A percentile compares a stretch with the other conserved stretches of the same genome.
These are phyloP conservation scores for Gracilaria caudata DNA, from an alignment of 23 red algal genomes.

Conservation along the genomic window DNA sequence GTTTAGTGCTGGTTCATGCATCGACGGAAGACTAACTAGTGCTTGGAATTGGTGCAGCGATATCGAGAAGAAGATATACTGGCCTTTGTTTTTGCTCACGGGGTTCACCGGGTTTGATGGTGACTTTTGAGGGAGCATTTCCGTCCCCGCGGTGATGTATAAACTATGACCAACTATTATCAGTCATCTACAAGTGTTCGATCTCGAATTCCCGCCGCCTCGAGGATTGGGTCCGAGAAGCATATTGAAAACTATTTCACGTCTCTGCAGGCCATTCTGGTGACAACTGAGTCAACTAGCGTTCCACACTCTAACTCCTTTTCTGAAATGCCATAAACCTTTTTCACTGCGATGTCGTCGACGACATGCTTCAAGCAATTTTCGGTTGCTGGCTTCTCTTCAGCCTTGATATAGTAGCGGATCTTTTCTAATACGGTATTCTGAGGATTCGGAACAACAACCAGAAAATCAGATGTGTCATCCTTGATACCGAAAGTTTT, in stretches of 20 bases:
- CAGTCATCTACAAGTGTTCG: conserved; percentile 5
- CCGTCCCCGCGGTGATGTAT: background rate
- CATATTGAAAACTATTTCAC: conserved; percentile 29
- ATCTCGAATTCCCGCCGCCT: background rate
- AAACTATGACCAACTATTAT: conserved; percentile 1
- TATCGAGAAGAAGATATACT: conserved; percentile 77
- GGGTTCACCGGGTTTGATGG: conserved; percentile 82
- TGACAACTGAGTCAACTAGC: conserved; percentile 57
- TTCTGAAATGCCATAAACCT: conserved; percentile 33
- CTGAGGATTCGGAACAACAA: conserved; percentile 44
- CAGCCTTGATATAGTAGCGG: conserved; percentile 35
- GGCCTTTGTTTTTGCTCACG: conserved; percentile 71
- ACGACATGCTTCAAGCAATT: conserved; percentile 7
- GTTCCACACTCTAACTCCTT: conserved; percentile 26
- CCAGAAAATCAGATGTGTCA: conserved; percentile 34
- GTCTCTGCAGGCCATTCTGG: conserved; percentile 64
- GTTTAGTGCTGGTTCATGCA: conserved; percentile 78
- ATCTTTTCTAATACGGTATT: background rate
- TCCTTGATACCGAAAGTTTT: conserved; percentile 44
- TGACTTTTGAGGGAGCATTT: conserved; percentile 36
- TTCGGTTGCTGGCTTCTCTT: conserved; percentile 8
- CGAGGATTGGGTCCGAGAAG: background rate
- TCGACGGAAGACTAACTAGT: conserved; percentile 82
- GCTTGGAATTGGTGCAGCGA: conserved; percentile 84
- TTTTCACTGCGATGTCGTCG: conserved; percentile 8